Conservation (phyloP, 2,329 filamentous ascomycete genomes). For the Aspergillus uvarum region DNA sequence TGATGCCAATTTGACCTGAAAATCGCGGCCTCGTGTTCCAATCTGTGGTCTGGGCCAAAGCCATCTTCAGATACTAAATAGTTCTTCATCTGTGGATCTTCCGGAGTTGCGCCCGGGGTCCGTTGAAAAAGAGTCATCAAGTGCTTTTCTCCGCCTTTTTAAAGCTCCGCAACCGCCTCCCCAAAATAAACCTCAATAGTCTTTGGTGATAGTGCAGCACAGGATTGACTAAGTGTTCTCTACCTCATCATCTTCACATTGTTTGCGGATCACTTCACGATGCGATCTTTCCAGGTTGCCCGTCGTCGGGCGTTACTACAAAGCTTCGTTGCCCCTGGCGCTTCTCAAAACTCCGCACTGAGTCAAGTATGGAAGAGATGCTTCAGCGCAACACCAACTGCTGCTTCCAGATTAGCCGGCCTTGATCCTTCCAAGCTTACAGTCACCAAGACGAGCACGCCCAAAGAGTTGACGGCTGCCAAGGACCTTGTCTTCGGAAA, state of each 20-base stretch:
- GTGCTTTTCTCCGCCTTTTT: conserved; percentile 13
- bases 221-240: neutral
- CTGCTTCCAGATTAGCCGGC: conserved; percentile 52
- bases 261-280: conserved; percentile 8
- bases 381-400: conserved; percentile 44
- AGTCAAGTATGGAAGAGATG: conserved; percentile 48
- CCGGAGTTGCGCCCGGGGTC: conserved; percentile 31
- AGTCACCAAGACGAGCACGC: conserved; percentile 71
- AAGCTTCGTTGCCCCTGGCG: conserved; percentile 25
- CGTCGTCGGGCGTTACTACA: conserved; percentile 29
- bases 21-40: neutral
- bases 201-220: neutral
- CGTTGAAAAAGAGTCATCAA: conserved; percentile 27
- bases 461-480: conserved; percentile 71
- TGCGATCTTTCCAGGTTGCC: conserved; percentile 39
- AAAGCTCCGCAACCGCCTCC: conserved; percentile 12
- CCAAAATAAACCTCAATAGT: neutral
- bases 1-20: neutral
- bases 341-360: conserved; percentile 25
- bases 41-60: neutral
- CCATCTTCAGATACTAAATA: neutral
- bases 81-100: conserved; percentile 7
- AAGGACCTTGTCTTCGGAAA: conserved; percentile 86
- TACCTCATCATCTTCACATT: neutral
- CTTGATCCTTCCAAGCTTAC: conserved; percentile 76